Evolutionary conservation across 192 early-diverging fungal genomes (phyloP).

Genomic region (Coemansia sp.): DNA sequence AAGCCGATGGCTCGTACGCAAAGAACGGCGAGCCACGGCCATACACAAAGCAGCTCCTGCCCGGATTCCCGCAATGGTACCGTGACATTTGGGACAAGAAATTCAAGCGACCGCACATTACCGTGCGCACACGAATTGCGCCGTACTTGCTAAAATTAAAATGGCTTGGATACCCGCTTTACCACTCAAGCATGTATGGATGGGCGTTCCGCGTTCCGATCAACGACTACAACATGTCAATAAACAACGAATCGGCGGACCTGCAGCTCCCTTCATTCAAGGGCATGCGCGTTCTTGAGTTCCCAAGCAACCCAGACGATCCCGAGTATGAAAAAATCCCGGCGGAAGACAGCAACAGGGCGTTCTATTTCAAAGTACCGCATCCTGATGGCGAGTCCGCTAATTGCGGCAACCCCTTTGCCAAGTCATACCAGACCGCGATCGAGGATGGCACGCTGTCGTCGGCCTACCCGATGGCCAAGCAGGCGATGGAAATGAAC

Average conservation of each 20-base stretch:
- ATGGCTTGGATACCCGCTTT: conserved; percentile 82
- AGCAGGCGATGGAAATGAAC: conserved; percentile 75
- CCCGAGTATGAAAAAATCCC: conserved; percentile 53
- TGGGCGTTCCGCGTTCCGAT: conserved; percentile 80
- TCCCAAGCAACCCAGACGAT: conserved; percentile 46
- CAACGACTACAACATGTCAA: conserved; percentile 28
- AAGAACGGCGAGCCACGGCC: conserved; percentile 55
- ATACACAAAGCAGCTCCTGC: conserved; percentile 40
- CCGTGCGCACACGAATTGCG: conserved; percentile 67
- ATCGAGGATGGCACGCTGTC: conserved; percentile 82
- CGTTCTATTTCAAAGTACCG: conserved; percentile 72
- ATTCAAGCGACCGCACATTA: conserved; percentile 61
- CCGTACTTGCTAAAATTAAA: conserved; percentile 82
- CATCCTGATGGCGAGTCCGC: conserved; percentile 79
- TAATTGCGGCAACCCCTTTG: conserved; percentile 82
- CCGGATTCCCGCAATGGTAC: conserved; percentile 79
- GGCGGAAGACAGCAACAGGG: conserved; percentile 18
- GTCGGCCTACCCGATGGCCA: conserved; percentile 68
- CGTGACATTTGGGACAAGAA: conserved; percentile 71
- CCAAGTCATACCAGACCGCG: conserved; percentile 74
- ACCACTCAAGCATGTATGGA: conserved; percentile 64
- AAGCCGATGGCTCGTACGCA: conserved; percentile 36
- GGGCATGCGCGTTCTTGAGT: conserved; percentile 35
- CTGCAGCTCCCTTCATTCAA: conserved; percentile 17
- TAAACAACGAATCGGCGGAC: conserved; percentile 17